These are phyloP conservation scores for Botrytis galanthina DNA, from an alignment of 2,329 filamentous ascomycete genomes.

Conservation along the genomic window DNA sequence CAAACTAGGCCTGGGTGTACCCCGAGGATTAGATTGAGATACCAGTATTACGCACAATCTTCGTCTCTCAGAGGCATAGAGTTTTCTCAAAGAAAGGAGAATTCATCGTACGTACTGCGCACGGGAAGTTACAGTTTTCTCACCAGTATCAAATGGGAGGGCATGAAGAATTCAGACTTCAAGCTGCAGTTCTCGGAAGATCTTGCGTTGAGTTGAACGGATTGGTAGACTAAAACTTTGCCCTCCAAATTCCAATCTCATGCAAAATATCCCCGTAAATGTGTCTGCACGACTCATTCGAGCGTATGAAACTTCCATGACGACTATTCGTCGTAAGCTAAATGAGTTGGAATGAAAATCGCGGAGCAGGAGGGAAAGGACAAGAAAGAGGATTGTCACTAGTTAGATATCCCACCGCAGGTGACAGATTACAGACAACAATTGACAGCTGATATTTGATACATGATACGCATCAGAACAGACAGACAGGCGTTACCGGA, in stretches of 20 bases:
- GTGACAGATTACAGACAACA: neutral
- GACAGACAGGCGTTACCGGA: neutral
- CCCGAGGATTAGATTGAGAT: slow-evolving; percentile 52
- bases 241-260: neutral
- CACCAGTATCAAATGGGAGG: neutral
- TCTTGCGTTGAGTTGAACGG: neutral
- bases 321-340: neutral
- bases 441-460: slow-evolving; percentile 29
- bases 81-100: slow-evolving; percentile 65
- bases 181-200: no score
- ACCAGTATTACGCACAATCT: slow-evolving; percentile 90
- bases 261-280: no score
- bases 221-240: slow-evolving; percentile 13
- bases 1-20: slow-evolving; percentile 61
- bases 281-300: neutral
- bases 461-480: neutral
- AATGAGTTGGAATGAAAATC: neutral
- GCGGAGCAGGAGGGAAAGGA: neutral
- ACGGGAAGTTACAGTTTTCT: neutral
- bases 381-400: neutral
- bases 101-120: slow-evolving; percentile 41
- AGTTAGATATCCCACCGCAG: slow-evolving; percentile 20
- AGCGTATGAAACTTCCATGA: neutral
- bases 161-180: neutral
- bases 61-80: slow-evolving; percentile 75